A percentile compares a stretch with the other conserved stretches of the same genome.
These are phyloP conservation scores for Neoarthrinium moseri DNA, from an alignment of 2,329 filamentous ascomycete genomes.

Conservation along the genomic window DNA sequence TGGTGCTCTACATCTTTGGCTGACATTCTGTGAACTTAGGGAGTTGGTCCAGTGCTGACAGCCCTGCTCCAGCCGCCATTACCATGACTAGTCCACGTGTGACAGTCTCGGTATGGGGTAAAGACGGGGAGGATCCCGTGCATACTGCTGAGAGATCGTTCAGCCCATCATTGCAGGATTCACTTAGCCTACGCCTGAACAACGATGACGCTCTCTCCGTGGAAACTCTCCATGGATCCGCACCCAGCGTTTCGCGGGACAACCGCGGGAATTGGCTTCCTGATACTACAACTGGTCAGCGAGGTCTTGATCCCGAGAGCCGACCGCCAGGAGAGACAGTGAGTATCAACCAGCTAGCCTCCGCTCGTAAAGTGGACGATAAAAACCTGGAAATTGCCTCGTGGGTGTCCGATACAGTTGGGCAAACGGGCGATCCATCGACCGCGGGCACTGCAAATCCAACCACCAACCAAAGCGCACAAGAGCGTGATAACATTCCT, in stretches of 20 bases:
- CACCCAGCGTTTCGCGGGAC: slow-evolving; percentile 33
- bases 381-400: slow-evolving; percentile 48
- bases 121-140: slow-evolving; percentile 32
- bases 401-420: slow-evolving; percentile 43
- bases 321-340: slow-evolving; percentile 42
- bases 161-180: slow-evolving; percentile 29
- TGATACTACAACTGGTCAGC: slow-evolving; percentile 36
- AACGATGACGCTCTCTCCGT: slow-evolving; percentile 37
- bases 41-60: slow-evolving; percentile 50
- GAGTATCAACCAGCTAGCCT: slow-evolving; percentile 49
- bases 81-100: slow-evolving; percentile 53
- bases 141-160: slow-evolving; percentile 40
- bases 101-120: slow-evolving; percentile 56
- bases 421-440: slow-evolving; percentile 11
- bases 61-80: slow-evolving; percentile 34
- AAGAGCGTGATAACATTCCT: slow-evolving; percentile 36
- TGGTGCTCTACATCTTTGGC: too few relatives aligned
- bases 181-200: slow-evolving; percentile 33
- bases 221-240: slow-evolving; percentile 17
- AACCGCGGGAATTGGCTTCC: slow-evolving; percentile 40
- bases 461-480: slow-evolving; percentile 10
- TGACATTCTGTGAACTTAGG: slow-evolving; percentile 25
- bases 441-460: slow-evolving; percentile 15
- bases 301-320: slow-evolving; percentile 46
- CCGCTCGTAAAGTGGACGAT: slow-evolving; percentile 39